Percentiles rank a stretch among this genome's conserved stretches.
These are phyloP conservation scores for Zymoseptoria brevis DNA, from an alignment of 2,329 filamentous ascomycete genomes.

Conservation along the genomic window DNA sequence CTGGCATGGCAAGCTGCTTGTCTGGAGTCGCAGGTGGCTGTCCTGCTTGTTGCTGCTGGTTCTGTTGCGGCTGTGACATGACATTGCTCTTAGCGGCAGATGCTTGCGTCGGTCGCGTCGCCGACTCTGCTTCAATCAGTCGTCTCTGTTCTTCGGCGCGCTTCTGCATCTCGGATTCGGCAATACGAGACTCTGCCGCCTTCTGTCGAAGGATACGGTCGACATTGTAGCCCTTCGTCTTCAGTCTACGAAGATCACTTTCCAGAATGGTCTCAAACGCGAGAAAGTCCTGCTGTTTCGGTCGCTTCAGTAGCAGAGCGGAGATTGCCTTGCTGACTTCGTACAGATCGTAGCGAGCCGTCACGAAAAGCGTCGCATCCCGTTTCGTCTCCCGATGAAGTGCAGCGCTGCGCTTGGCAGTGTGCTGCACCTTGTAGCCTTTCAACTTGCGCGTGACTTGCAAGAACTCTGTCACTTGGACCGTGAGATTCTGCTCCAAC, in stretches of 20 bases:
- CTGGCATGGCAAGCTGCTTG: conserved; percentile 55
- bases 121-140: conserved; percentile 31
- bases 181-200: conserved; percentile 77
- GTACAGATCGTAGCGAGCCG: conserved; percentile 72
- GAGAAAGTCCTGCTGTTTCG: conserved; percentile 80
- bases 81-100: conserved; percentile 6
- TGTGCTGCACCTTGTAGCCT: conserved; percentile 59
- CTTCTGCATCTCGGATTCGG: conserved; percentile 69
- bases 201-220: conserved; percentile 85
- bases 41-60: background rate
- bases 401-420: conserved; percentile 69
- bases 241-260: conserved; percentile 71
- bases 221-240: conserved; percentile 89
- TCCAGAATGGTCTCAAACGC: conserved; percentile 88
- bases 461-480: conserved; percentile 71
- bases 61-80: background rate
- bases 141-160: conserved; percentile 51
- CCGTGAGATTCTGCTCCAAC: conserved; percentile 76
- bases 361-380: conserved; percentile 67
- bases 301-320: conserved; percentile 67
- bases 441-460: conserved; percentile 68
- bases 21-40: conserved; percentile 8
- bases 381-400: conserved; percentile 46
- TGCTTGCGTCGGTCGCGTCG: conserved; percentile 8
- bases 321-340: conserved; percentile 86